These are phyloP conservation scores for Yarrowia sp. DNA, from an alignment of 805 yeast genomes.

Conservation along the genomic window DNA sequence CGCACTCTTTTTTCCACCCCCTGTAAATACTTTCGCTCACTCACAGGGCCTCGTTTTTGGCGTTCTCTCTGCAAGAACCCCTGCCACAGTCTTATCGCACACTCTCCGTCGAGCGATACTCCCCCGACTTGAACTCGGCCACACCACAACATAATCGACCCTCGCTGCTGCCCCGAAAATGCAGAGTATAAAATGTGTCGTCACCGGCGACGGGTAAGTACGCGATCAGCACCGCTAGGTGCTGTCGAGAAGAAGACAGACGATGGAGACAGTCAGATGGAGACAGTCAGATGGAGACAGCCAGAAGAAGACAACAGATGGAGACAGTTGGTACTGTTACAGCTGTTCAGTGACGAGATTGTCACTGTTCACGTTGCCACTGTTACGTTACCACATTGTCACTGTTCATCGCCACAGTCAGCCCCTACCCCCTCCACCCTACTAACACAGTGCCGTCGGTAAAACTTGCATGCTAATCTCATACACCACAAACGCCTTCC, in stretches of 20 bases:
- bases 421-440: not conserved
- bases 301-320: too few species aligned
- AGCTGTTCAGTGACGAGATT: too few species aligned
- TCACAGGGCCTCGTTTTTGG: not conserved
- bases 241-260: too few species aligned
- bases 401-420: too few species aligned
- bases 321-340: too few species aligned
- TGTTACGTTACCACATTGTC: too few species aligned
- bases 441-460: constrained; percentile 68
- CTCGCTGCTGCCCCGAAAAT: constrained; percentile 37
- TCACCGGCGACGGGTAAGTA: constrained; percentile 78
- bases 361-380: too few species aligned
- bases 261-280: too few species aligned
- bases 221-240: not conserved
- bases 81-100: not conserved
- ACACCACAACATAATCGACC: not conserved
- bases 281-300: too few species aligned
- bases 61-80: not conserved
- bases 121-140: too few species aligned
- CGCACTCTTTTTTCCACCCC: not conserved
- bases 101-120: too few species aligned
- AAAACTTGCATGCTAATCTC: constrained; percentile 84
- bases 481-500: constrained; percentile 88
- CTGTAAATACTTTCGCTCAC: not conserved
- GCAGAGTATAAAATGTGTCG: constrained; percentile 90